These are phyloP conservation scores for Blastomyces parvus DNA, from an alignment of 2,329 filamentous ascomycete species.

Conservation along the genomic window DNA sequence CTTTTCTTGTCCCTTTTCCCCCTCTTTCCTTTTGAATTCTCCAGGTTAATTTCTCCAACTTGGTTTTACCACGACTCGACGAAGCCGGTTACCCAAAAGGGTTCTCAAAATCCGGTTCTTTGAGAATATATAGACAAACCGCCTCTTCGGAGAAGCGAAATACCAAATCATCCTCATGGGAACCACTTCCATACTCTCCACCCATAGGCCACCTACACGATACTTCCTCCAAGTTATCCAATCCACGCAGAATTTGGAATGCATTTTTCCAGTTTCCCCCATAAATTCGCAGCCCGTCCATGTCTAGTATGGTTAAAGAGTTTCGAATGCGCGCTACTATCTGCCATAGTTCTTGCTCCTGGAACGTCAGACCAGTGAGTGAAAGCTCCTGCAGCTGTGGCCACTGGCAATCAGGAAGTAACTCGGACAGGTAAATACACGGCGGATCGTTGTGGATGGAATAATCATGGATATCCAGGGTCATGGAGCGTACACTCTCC, in stretches of 20 bases:
- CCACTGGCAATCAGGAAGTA: conserved; percentile 2
- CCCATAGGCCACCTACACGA: not conserved
- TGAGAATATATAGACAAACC: not conserved
- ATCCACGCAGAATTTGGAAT: not conserved
- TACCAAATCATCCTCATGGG: not conserved
- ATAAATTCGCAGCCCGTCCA: not conserved
- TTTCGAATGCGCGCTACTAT: not conserved
- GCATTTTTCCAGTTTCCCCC: not conserved
- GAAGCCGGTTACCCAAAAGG: not conserved
- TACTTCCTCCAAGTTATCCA: not conserved
- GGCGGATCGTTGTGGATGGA: not conserved
- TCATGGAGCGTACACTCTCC: not conserved
- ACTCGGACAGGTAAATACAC: not conserved
- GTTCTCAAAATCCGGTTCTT: not conserved
- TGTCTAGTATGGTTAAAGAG: conserved; percentile 1
- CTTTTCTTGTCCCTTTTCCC: not conserved
- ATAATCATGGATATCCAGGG: not conserved
- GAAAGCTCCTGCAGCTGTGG: not conserved
- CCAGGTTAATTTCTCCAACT: not conserved
- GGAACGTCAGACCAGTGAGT: not conserved
- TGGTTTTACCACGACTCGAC: not conserved
- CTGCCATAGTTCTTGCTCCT: not conserved
- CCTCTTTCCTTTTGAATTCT: not conserved
- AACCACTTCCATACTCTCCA: not conserved
- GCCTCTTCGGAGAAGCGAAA: not conserved